Conservation (phyloP, 495 filamentous ascomycete species). For the Penicillium soppii region DNA sequence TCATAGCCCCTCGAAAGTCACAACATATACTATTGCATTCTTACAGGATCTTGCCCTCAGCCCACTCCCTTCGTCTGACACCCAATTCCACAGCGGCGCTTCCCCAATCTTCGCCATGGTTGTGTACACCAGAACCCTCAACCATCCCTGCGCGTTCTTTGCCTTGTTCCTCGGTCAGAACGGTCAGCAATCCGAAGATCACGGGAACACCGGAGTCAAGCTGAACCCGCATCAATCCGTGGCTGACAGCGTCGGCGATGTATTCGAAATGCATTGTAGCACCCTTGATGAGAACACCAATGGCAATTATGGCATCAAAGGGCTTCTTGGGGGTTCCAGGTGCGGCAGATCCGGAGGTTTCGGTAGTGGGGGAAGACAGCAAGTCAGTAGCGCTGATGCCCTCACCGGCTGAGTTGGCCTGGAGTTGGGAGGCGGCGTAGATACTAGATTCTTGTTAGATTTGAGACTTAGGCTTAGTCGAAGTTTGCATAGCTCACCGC, state of each 20-base stretch:
- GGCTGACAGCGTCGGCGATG: constrained; percentile 85
- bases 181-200: constrained; percentile 89
- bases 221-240: constrained; percentile 92
- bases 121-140: constrained; percentile 57
- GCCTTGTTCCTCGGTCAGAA: constrained; percentile 85
- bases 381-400: constrained; percentile 76
- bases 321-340: constrained; percentile 46
- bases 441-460: constrained; percentile 50
- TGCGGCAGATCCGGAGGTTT: constrained; percentile 46
- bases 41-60: constrained; percentile 44
- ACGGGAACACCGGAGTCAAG: constrained; percentile 85
- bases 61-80: constrained; percentile 44
- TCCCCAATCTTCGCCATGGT: constrained; percentile 89
- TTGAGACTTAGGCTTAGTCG: neutral
- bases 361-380: constrained; percentile 64
- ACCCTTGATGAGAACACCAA: constrained; percentile 96
- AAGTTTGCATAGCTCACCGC: constrained; percentile 48
- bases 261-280: constrained; percentile 99
- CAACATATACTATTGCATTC: constrained; percentile 9
- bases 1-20: neutral
- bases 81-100: constrained; percentile 56
- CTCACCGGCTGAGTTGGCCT: constrained; percentile 59
- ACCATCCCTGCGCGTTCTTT: constrained; percentile 83
- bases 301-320: constrained; percentile 92
- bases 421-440: constrained; percentile 83